Evolutionary conservation across 257 asterid genomes (phyloP), one percentile per base, ranked within the genome.

Genomic region (Ilex aquifolium): DNA sequence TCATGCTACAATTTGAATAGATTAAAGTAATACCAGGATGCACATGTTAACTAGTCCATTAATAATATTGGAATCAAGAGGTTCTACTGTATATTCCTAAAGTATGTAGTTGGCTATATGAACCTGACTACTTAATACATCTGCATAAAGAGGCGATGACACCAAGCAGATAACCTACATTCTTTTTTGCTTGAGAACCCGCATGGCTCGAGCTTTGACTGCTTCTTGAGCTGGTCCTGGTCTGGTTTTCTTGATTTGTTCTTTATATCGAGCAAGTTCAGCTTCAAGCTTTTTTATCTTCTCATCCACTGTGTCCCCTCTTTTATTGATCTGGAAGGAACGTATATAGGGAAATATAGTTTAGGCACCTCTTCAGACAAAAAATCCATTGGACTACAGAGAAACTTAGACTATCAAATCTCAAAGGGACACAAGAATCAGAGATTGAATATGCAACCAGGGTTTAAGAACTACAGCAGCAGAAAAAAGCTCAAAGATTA

Each of bases 191-290:
- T 89, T 92, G 62, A 92, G 94, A 78, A 92, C 80, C 81, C 97
- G 84, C 99, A 85, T 92, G 42, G 99, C 99, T 73, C 97, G 88
- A 75, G 95, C 94, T 79, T 92, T 92, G 48, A 92, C 86, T 12
- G 96, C 99, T 73, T 92, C 99, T 65, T 85, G 97, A 10, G 97
- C 97, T 57, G 99, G 99, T 62, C 99, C 99, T 29, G 96, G 99
- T 44, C 99, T 80, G 54, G 91, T 92, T 79, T 83, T 92, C 84
- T 89, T 89, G 51, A 89, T 77, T 85, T 92, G 99, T 67, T 92
- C 99, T 65, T 71, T 92, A 65, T 82, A 92, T 66, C 79, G 80
- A 4, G 88, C 77, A 55, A 89, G 80, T 63, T 92, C 99, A 66
- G 77, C 79, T 68, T 92, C 99, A 63, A 92, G 96, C 79, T 73